phyloP scores from a whole-genome alignment of 1,284 basidiomycete species.

The Fistulinella cinereoalba region DNA sequence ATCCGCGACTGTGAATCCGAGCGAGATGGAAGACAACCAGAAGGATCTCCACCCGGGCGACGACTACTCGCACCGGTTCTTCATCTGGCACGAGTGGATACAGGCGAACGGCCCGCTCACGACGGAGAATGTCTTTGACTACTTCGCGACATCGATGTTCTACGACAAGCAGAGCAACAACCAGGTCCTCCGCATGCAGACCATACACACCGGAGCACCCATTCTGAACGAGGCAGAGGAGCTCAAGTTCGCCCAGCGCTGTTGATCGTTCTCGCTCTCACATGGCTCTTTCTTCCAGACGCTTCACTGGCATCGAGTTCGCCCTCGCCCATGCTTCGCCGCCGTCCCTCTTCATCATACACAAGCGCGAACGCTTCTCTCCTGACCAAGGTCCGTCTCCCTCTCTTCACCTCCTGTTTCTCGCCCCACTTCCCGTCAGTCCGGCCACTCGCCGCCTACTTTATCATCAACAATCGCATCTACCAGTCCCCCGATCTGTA shows the following conservation, averaged over 20 bases:
- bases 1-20: not conserved
- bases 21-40: constrained; percentile 54
- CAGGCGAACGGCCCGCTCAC: constrained; percentile 73
- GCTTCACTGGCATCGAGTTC: constrained; percentile 82
- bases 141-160: constrained; percentile 84
- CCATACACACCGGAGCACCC: constrained; percentile 71
- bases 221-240: constrained; percentile 75
- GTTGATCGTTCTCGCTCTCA: not conserved
- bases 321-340: constrained; percentile 74
- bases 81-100: constrained; percentile 86
- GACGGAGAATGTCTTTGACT: constrained; percentile 76
- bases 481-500: constrained; percentile 85
- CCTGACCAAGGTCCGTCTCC: constrained; percentile 67
- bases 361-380: constrained; percentile 78
- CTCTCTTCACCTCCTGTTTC: not conserved
- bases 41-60: constrained; percentile 70
- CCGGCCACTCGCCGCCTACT: constrained; percentile 74
- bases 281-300: constrained; percentile 45
- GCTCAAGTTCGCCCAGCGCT: constrained; percentile 51
- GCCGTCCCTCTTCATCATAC: constrained; percentile 79
- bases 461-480: constrained; percentile 81
- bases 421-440: constrained; percentile 41
- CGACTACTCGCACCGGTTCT: constrained; percentile 76
- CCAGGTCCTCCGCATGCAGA: constrained; percentile 86
- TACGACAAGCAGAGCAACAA: constrained; percentile 90